A percentile compares a stretch with the other conserved stretches of the same genome.
phyloP scores from a whole-genome alignment of 1,284 basidiomycete species.

The Leccinum pachyderme region DNA sequence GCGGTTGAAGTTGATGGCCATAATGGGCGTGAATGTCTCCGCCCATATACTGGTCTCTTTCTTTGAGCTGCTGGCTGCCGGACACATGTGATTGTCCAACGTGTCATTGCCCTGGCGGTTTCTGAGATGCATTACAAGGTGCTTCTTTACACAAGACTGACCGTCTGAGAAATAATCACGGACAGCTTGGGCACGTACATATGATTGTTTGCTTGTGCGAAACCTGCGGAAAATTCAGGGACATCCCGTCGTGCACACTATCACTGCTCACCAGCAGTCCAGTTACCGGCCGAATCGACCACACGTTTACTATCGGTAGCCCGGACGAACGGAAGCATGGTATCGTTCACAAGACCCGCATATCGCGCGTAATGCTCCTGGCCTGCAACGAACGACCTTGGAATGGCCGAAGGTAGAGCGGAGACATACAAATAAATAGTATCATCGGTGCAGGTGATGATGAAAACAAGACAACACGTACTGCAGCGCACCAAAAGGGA shows the following conservation, averaged over 20 bases:
- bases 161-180: conserved; percentile 56
- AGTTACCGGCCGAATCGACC: conserved; percentile 66
- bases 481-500: conserved; percentile 71
- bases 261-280: conserved; percentile 54
- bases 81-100: conserved; percentile 68
- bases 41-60: conserved; percentile 50
- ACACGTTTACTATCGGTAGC: conserved; percentile 64
- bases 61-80: conserved; percentile 47
- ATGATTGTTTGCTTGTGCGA: conserved; percentile 44
- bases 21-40: conserved; percentile 50
- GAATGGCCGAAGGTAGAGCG: background rate
- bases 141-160: conserved; percentile 33
- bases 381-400: conserved; percentile 52
- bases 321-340: conserved; percentile 61
- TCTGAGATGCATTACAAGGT: background rate
- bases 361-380: conserved; percentile 52
- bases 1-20: conserved; percentile 59
- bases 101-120: conserved; percentile 60
- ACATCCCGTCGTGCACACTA: background rate
- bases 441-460: background rate
- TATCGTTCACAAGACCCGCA: conserved; percentile 39
- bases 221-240: conserved; percentile 38
- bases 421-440: background rate
- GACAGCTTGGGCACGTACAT: conserved; percentile 42
- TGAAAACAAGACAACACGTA: conserved; percentile 36